Conservation (phyloP, 805 yeast species). For the Pichia kluyveri region DNA sequence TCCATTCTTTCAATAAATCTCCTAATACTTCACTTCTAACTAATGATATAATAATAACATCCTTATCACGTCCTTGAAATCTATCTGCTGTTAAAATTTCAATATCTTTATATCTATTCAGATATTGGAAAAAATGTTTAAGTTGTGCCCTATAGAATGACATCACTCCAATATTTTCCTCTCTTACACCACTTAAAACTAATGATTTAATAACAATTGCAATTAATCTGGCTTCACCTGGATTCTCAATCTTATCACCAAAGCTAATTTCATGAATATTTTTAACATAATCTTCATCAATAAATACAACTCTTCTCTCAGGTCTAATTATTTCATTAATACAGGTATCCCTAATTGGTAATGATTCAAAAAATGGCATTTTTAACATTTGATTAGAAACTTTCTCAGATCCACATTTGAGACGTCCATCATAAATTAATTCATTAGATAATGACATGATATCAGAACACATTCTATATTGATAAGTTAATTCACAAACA, state of each 20-base stretch:
- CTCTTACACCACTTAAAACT: slow-evolving; percentile 48
- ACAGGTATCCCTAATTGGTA: slow-evolving; percentile 12
- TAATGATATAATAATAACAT: slow-evolving; percentile 79
- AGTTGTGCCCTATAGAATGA: slow-evolving; percentile 83
- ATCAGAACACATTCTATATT: slow-evolving; percentile 89
- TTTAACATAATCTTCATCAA: slow-evolving; percentile 66
- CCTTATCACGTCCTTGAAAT: slow-evolving; percentile 94
- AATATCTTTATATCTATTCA: slow-evolving; percentile 30
- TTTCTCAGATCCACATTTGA: slow-evolving; percentile 61
- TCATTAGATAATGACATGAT: slow-evolving; percentile 77
- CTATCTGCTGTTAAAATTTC: slow-evolving; percentile 91
- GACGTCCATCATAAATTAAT: slow-evolving; percentile 64
- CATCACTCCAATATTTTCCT: slow-evolving; percentile 70
- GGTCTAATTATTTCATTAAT: slow-evolving; percentile 38
- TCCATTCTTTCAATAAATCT: slow-evolving; percentile 75
- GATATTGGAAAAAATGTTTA: slow-evolving; percentile 29
- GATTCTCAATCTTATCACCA: slow-evolving; percentile 68
- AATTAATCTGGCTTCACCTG: slow-evolving; percentile 60
- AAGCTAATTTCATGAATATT: slow-evolving; percentile 40
- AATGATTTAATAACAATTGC: slow-evolving; percentile 54
- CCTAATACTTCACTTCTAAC: slow-evolving; percentile 83
- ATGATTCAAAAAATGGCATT: slow-evolving; percentile 34
- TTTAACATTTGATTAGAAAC: slow-evolving; percentile 53
- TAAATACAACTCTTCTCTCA: slow-evolving; percentile 56
- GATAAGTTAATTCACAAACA: slow-evolving; percentile 70